Evolutionary conservation across 2,329 filamentous ascomycete species (phyloP).

Genomic region (Sporothrix inflata): DNA sequence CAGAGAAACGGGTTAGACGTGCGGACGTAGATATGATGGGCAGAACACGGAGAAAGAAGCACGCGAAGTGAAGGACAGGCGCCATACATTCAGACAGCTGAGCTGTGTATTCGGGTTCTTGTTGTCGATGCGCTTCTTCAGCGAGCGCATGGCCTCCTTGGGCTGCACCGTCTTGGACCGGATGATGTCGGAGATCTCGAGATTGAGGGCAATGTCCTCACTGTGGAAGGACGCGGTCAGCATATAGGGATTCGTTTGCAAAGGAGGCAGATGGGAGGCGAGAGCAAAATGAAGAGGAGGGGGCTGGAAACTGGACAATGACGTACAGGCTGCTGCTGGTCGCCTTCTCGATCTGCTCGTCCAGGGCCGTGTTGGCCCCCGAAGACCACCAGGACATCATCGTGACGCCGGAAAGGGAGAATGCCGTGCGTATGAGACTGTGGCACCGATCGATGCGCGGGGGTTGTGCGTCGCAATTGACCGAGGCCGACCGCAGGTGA

Average conservation of each 20-base stretch:
- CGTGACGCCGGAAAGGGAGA: constrained; percentile 37
- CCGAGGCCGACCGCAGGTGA: not conserved
- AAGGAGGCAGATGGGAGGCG: not conserved
- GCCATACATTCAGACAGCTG: constrained; percentile 80
- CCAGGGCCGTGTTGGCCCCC: constrained; percentile 84
- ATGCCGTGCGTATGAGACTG: not conserved
- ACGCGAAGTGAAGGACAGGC: not conserved
- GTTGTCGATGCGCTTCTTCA: constrained; percentile 93
- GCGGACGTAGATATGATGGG: too few relatives aligned
- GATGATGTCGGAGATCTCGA: constrained; percentile 97
- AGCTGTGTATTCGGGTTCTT: constrained; percentile 98
- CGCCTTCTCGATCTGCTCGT: constrained; percentile 95
- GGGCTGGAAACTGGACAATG: not conserved
- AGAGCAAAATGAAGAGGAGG: not conserved
- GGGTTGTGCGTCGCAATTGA: not conserved
- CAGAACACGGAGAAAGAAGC: not conserved
- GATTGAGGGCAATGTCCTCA: constrained; percentile 94
- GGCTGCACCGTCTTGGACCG: constrained; percentile 96
- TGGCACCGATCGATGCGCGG: not conserved
- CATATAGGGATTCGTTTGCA: not conserved
- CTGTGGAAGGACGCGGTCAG: constrained; percentile 49
- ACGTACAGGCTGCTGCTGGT: constrained; percentile 89
- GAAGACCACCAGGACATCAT: constrained; percentile 98
- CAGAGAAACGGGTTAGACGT: not conserved
- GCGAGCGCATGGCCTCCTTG: constrained; percentile 95